Base-by-base conservation (phyloP, 352 stramenopile genomes). In the Thalassiosira oceanica region DNA sequence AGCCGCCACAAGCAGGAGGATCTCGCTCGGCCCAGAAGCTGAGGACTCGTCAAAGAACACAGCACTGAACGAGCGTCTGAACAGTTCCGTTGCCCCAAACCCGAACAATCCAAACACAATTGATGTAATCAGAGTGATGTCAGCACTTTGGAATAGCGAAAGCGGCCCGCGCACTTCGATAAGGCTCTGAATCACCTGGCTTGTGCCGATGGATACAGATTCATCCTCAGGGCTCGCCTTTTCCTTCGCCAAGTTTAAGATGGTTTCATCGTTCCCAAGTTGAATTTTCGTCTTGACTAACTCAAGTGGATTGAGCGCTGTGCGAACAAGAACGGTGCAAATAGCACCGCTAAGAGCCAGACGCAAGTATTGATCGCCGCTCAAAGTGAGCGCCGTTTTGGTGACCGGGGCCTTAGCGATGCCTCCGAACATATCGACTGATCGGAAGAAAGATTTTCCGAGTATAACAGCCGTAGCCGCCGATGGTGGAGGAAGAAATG, bases 271-370 rank as follows among this genome's bases (percentile, higher is more conserved):
- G 66, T 88, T 90, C 54, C 73, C 27, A 7, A 92, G 54, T 61
- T 92, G 85, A 26, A 88, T 74, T 48, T 92, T 92, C n/a, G 85
- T 92, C 44, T 92, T 92, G n/a, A 90, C 83, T 15, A 90, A 52
- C 60, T 92, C 85, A 0, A 92, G 35, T 35, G 85, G 85, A 74
- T 90, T 91, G 18, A 92, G 52, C n/a, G 72, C 73, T 41, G 81
- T 91, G 10, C 85, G 42, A 1, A 90, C 67, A 26, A 92, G 43
- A 7, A 92, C 81, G 18, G 85, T 92, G 31, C 82, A 89, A 27
- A 89, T 78, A 16, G 74, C 85, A 20, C 85, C 85, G 53, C 61
- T 80, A 2, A 90, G 39, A 7, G 83, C 83, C 13, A 92, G 61
- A 24, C 83, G 35, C 27, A 53, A 64, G 54, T 92, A 92, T 62